These are phyloP conservation scores for Massarina eburnea DNA, from an alignment of 2,329 filamentous ascomycete genomes.

Conservation along the genomic window DNA sequence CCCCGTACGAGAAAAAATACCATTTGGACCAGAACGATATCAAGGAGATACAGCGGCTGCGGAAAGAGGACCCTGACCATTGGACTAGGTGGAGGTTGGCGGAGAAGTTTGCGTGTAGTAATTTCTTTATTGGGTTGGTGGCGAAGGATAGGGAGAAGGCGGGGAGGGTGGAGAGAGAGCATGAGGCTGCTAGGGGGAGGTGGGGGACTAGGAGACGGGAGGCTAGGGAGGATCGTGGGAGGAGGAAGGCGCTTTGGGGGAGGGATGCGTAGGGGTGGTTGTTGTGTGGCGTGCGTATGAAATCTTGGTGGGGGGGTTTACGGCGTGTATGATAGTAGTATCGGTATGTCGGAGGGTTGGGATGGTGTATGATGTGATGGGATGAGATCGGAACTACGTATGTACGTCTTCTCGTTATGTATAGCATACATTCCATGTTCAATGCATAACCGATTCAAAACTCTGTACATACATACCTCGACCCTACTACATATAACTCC, in stretches of 20 bases:
- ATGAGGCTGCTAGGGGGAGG: conserved; percentile 58
- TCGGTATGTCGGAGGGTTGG: too few relatives aligned
- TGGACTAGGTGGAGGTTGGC: conserved; percentile 64
- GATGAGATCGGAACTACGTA: too few relatives aligned
- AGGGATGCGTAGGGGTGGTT: conserved; percentile 53
- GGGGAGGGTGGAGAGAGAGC: conserved; percentile 47
- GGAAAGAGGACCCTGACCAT: conserved; percentile 56
- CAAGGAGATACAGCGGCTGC: conserved; percentile 59
- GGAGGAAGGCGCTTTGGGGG: conserved; percentile 63
- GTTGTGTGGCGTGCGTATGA: too few relatives aligned
- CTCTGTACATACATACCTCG: too few relatives aligned
- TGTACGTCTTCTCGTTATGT: too few relatives aligned
- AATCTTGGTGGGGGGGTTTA: too few relatives aligned
- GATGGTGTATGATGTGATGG: too few relatives aligned
- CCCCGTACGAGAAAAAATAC: conserved; percentile 60
- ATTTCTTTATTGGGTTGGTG: conserved; percentile 64
- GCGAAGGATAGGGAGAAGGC: conserved; percentile 49
- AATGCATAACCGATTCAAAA: too few relatives aligned
- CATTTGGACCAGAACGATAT: conserved; percentile 61
- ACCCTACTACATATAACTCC: too few relatives aligned
- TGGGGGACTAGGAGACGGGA: conserved; percentile 63
- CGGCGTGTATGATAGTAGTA: too few relatives aligned
- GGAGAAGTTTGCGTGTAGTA: conserved; percentile 63
- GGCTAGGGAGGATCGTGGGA: conserved; percentile 62
- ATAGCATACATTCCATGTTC: too few relatives aligned